Percentiles rank a stretch among this genome's conserved stretches.
Conservation (phyloP, 495 filamentous ascomycete species). For the Thermothielavioides terrestris region DNA sequence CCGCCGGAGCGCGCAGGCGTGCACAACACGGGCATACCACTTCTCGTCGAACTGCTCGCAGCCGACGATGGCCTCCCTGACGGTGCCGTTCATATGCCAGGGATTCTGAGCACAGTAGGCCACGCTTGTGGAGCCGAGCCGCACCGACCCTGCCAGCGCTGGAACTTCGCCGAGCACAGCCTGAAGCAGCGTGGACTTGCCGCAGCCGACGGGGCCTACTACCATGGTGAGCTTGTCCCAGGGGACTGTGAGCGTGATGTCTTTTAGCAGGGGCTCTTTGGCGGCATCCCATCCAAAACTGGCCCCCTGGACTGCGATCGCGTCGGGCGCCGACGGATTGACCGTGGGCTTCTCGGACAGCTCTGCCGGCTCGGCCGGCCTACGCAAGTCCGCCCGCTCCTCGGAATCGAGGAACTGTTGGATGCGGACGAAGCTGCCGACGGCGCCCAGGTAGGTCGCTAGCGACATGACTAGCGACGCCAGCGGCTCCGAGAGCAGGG, state of each 20-base stretch:
- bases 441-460: constrained; percentile 43
- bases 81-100: constrained; percentile 31
- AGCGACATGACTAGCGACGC: constrained; percentile 49
- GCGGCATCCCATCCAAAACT: constrained; percentile 45
- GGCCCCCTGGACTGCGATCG: constrained; percentile 38
- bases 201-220: constrained; percentile 52
- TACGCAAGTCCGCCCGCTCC: constrained; percentile 16
- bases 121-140: constrained; percentile 16
- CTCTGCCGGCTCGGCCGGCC: not conserved
- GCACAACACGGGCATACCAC: constrained; percentile 35
- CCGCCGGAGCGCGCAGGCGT: constrained; percentile 28
- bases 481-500: constrained; percentile 51
- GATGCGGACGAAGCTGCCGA: constrained; percentile 53
- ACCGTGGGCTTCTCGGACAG: not conserved
- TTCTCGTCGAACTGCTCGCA: constrained; percentile 18
- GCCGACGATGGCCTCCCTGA: constrained; percentile 32
- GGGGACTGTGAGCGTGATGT: constrained; percentile 33
- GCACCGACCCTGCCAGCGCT: constrained; percentile 26
- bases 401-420: constrained; percentile 48
- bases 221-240: constrained; percentile 37
- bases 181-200: constrained; percentile 52
- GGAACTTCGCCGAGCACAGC: constrained; percentile 50
- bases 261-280: constrained; percentile 36
- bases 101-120: constrained; percentile 27
- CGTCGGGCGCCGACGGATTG: constrained; percentile 7